Evolutionary conservation across 2,329 filamentous ascomycete genomes (phyloP).

Genomic region (Dactylellina leptospora): DNA sequence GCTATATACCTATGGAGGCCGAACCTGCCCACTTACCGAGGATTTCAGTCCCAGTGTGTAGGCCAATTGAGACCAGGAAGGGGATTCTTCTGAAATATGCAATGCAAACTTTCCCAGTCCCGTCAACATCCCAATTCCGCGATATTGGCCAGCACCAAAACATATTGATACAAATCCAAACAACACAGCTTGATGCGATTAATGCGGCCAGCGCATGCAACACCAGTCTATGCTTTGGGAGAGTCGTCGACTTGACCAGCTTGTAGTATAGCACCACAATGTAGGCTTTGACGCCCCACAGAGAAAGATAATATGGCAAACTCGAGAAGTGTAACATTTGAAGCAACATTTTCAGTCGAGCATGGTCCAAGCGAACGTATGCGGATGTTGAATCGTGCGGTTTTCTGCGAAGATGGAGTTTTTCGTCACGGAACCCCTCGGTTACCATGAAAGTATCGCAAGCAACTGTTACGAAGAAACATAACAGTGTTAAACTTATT

Average conservation of each 20-base stretch:
- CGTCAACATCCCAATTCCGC: conserved; percentile 26
- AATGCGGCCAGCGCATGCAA: conserved; percentile 4
- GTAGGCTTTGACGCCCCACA: conserved; percentile 28
- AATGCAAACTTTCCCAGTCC: neutral
- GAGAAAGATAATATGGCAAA: conserved; percentile 19
- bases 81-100: conserved; percentile 20
- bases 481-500: conserved; percentile 25
- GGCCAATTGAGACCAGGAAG: conserved; percentile 12
- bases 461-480: conserved; percentile 5
- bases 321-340: conserved; percentile 21
- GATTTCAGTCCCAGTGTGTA: conserved; percentile 26
- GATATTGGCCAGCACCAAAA: conserved; percentile 30
- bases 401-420: conserved; percentile 7
- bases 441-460: conserved; percentile 29
- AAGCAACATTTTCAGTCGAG: neutral
- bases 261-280: conserved; percentile 29
- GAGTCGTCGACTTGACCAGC: conserved; percentile 3
- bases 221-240: conserved; percentile 3
- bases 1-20: neutral
- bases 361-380: neutral
- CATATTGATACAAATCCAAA: conserved; percentile 16
- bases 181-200: neutral
- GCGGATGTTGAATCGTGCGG: conserved; percentile 2
- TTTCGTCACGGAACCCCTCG: conserved; percentile 7
- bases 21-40: conserved; percentile 17